These are phyloP conservation scores for Phytophthora colocasiae DNA, from an alignment of 352 stramenopile species.

Conservation along the genomic window DNA sequence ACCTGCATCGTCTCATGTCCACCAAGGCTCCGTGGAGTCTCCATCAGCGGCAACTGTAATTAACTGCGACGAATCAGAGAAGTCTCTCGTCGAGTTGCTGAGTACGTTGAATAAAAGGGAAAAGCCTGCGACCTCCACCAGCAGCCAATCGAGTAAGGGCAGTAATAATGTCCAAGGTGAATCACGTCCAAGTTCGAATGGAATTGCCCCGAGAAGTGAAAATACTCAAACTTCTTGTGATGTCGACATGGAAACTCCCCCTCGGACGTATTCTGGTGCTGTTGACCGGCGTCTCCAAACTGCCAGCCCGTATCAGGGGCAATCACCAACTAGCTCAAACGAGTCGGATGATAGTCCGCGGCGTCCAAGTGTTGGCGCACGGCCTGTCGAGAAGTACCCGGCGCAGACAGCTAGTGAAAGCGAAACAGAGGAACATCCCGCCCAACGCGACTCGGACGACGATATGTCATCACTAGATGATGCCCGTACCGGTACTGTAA, in stretches of 20 bases:
- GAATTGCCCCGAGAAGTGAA: slow-evolving; percentile 15
- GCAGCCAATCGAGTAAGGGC: slow-evolving; percentile 17
- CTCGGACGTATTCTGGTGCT: slow-evolving; percentile 5
- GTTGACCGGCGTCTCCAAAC: slow-evolving; percentile 6
- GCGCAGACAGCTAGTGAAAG: slow-evolving; percentile 18
- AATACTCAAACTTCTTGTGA: slow-evolving; percentile 11
- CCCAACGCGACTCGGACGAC: slow-evolving; percentile 5
- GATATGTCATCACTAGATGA: slow-evolving; percentile 10
- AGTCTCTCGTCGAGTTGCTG: slow-evolving; percentile 68
- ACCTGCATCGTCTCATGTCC: slow-evolving; percentile 9
- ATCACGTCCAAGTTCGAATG: slow-evolving; percentile 15
- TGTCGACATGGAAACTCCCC: slow-evolving; percentile 15
- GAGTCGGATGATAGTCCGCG: slow-evolving; percentile 16
- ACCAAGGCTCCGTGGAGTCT: slow-evolving; percentile 39
- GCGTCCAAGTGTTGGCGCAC: slow-evolving; percentile 10
- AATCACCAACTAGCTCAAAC: slow-evolving; percentile 29
- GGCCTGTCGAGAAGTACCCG: slow-evolving; percentile 6
- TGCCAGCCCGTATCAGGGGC: slow-evolving; percentile 23
- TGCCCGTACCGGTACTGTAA: neutral
- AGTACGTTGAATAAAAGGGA: slow-evolving; percentile 65
- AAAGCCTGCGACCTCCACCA: slow-evolving; percentile 22
- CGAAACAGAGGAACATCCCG: slow-evolving; percentile 9
- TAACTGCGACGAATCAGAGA: slow-evolving; percentile 75
- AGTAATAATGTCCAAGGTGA: slow-evolving; percentile 10
- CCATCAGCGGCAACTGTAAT: slow-evolving; percentile 63